Evolutionary conservation across 306 rosid genomes (phyloP).

Genomic region (Pueraria montana): DNA sequence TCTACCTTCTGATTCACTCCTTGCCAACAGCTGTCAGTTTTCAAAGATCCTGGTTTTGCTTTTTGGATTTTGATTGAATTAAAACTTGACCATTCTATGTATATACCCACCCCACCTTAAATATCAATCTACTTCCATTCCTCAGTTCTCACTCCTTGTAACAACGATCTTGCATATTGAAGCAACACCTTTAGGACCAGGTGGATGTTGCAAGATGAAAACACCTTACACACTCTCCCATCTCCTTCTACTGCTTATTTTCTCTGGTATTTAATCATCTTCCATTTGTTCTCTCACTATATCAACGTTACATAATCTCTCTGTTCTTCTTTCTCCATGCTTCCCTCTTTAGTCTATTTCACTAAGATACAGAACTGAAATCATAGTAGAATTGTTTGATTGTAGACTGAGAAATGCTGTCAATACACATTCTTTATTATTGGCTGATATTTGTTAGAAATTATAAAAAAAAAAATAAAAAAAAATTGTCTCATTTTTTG

Average conservation of each 20-base stretch:
- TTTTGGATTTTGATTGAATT: slow-evolving; percentile 3
- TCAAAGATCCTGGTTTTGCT: slow-evolving; percentile 14
- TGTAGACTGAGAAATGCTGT: too few relatives aligned
- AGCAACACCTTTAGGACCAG: too few relatives aligned
- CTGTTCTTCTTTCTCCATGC: not conserved
- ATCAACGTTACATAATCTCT: too few relatives aligned
- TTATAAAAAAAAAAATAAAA: too few relatives aligned
- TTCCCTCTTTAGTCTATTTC: not conserved
- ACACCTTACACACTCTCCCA: slow-evolving; percentile 39
- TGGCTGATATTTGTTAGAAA: too few relatives aligned
- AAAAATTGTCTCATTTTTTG: too few relatives aligned
- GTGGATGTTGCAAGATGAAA: slow-evolving; percentile 48
- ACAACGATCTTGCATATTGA: too few relatives aligned
- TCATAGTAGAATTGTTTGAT: not conserved
- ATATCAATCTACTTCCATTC: not conserved
- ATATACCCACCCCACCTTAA: not conserved
- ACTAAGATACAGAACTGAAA: not conserved
- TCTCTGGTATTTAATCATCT: slow-evolving; percentile 51
- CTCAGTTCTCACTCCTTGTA: not conserved
- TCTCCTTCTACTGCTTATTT: slow-evolving; percentile 52
- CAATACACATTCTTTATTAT: too few relatives aligned
- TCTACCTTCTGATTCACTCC: slow-evolving; percentile 35
- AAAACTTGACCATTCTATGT: slow-evolving; percentile 6
- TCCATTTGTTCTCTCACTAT: not conserved
- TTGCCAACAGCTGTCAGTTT: slow-evolving; percentile 30